Percentiles rank a stretch among this genome's conserved stretches.
These are phyloP conservation scores for Podospora anserina DNA, from an alignment of 495 filamentous ascomycete genomes.

Conservation along the genomic window DNA sequence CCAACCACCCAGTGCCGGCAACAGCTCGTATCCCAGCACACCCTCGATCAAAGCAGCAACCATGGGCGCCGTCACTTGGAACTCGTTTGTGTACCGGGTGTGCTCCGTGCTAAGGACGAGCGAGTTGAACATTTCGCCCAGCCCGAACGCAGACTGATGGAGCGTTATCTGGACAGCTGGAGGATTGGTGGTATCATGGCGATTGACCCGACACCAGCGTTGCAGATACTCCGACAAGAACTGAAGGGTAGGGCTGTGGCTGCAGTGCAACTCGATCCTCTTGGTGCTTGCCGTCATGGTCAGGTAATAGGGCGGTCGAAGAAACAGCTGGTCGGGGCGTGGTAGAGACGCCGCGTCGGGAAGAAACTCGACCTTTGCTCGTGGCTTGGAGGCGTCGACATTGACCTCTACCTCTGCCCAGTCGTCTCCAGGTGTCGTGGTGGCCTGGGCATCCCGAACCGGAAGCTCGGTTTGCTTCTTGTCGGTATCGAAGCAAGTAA, in stretches of 20 bases:
- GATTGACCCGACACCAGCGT: constrained; percentile 38
- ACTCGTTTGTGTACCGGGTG: constrained; percentile 25
- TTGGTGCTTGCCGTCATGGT: constrained; percentile 19
- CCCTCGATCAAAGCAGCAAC: constrained; percentile 40
- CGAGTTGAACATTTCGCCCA: constrained; percentile 38
- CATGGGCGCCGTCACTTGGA: constrained; percentile 34
- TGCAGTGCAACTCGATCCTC: constrained; percentile 35
- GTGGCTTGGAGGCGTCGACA: constrained; percentile 21
- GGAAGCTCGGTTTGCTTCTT: background rate
- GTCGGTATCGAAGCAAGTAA: constrained; percentile 27
- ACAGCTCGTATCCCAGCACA: constrained; percentile 37
- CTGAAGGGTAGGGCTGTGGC: constrained; percentile 40
- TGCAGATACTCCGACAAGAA: constrained; percentile 39
- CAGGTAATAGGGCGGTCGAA: constrained; percentile 42
- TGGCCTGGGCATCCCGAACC: background rate
- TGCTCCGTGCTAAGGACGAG: constrained; percentile 32
- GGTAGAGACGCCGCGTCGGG: constrained; percentile 32
- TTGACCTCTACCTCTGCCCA: constrained; percentile 36
- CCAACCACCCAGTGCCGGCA: constrained; percentile 24
- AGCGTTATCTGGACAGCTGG: constrained; percentile 35
- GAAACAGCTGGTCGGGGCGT: constrained; percentile 37
- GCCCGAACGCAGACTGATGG: constrained; percentile 37
- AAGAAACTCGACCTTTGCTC: constrained; percentile 25
- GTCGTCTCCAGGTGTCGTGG: constrained; percentile 23
- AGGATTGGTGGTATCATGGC: constrained; percentile 33